Conservation (phyloP, 176 grass and related monocot species). For the Ananas comosus region DNA sequence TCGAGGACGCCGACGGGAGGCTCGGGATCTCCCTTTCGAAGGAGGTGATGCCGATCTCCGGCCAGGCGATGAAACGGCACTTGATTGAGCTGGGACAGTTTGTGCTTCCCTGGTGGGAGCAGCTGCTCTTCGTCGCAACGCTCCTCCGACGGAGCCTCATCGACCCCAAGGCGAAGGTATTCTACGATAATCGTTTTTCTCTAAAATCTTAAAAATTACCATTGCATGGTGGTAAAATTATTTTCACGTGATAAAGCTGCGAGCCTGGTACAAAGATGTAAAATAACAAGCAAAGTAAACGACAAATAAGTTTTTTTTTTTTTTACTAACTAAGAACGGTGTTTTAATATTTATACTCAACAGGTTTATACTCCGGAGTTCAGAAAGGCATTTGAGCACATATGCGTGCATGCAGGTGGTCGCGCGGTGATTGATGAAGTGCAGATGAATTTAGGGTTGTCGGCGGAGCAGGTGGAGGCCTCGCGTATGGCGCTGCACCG, state of each 20-base stretch:
- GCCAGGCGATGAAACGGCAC: neutral
- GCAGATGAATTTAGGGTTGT: slow-evolving; percentile 2
- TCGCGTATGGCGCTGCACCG: neutral
- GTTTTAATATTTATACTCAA: too few relatives aligned
- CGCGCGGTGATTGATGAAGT: slow-evolving; percentile 10
- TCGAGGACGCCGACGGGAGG: neutral
- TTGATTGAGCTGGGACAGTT: neutral
- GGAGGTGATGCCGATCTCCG: neutral
- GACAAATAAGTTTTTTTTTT: too few relatives aligned
- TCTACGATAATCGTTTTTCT: too few relatives aligned
- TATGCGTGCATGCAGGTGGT: slow-evolving; percentile 13
- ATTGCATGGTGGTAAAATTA: too few relatives aligned
- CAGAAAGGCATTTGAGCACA: slow-evolving; percentile 8
- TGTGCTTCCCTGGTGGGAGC: neutral
- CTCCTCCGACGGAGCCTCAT: neutral
- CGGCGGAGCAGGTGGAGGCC: neutral
- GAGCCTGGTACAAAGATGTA: too few relatives aligned
- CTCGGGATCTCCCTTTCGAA: neutral
- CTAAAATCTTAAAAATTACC: too few relatives aligned
- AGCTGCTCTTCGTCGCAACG: neutral
- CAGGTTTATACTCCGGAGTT: neutral
- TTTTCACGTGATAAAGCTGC: too few relatives aligned
- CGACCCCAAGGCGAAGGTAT: neutral
- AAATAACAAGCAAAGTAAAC: too few relatives aligned
- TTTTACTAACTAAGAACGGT: too few relatives aligned